Evolutionary conservation across 2,329 filamentous ascomycete species (phyloP).

Genomic region (Alternaria hordeiaustralica): DNA sequence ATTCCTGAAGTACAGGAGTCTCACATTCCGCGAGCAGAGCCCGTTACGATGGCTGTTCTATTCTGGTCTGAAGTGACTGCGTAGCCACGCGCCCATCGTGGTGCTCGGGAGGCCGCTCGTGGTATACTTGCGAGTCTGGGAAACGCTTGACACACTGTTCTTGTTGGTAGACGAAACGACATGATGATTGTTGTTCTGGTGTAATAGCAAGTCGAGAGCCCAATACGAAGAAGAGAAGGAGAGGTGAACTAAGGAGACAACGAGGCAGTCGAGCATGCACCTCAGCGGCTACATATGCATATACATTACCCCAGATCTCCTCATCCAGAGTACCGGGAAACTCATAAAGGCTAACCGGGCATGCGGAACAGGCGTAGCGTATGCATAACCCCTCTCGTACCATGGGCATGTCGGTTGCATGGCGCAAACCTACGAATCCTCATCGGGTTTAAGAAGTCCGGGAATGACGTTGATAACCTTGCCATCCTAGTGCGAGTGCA

Average conservation of each 20-base stretch:
- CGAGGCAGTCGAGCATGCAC: not conserved
- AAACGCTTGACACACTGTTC: constrained; percentile 28
- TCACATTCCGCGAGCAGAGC: constrained; percentile 49
- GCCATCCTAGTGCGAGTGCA: not conserved
- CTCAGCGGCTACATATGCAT: constrained; percentile 7
- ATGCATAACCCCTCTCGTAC: constrained; percentile 36
- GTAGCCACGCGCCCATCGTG: constrained; percentile 34
- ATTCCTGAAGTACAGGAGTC: not conserved
- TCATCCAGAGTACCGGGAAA: constrained; percentile 6
- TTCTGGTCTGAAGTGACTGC: constrained; percentile 25
- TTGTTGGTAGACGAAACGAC: constrained; percentile 29
- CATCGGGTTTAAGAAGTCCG: constrained; percentile 21
- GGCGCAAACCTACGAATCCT: constrained; percentile 3
- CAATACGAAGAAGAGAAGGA: not conserved
- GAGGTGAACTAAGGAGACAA: not conserved
- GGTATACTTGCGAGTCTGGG: constrained; percentile 16
- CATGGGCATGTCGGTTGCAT: constrained; percentile 5
- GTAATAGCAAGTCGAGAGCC: not conserved
- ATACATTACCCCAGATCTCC: constrained; percentile 13
- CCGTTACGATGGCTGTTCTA: constrained; percentile 49
- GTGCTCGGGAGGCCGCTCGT: constrained; percentile 18
- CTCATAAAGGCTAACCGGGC: constrained; percentile 19
- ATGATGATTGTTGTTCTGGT: constrained; percentile 14
- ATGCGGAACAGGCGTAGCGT: constrained; percentile 34
- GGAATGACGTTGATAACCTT: constrained; percentile 12